Conservation (phyloP, 306 rosid species). For the Quillaja saponaria region DNA sequence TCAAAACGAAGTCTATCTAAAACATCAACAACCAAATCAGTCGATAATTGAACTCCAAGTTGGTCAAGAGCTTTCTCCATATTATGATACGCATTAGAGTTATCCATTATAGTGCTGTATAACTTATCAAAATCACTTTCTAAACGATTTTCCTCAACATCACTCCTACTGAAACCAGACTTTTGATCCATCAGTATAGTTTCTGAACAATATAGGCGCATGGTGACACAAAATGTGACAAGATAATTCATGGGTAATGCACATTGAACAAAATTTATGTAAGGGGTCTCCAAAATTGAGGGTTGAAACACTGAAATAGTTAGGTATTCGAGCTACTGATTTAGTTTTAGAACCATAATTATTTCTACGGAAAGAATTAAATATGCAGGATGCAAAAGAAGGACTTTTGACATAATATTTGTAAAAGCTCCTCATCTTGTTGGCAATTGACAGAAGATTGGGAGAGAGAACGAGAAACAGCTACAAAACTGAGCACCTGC, state of each 20-base stretch:
- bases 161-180: conserved; percentile 27
- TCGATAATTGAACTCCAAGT: conserved; percentile 49
- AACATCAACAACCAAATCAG: conserved; percentile 66
- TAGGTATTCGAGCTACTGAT: conserved; percentile 29
- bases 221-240: conserved; percentile 6
- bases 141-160: conserved; percentile 21
- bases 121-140: conserved; percentile 51
- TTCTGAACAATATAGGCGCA: conserved; percentile 54
- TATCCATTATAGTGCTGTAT: conserved; percentile 47
- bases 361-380: conserved; percentile 22
- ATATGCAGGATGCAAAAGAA: conserved; percentile 28
- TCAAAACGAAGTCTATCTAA: conserved; percentile 69
- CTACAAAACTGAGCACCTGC: too few relatives aligned
- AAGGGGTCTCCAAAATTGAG: conserved; percentile 12
- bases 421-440: conserved; percentile 27
- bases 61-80: conserved; percentile 68
- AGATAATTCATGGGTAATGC: conserved; percentile 26
- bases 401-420: conserved; percentile 21
- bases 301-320: conserved; percentile 19
- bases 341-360: conserved; percentile 7
- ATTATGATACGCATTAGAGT: conserved; percentile 45
- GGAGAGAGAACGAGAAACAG: too few relatives aligned
- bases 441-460: too few relatives aligned
- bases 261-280: conserved; percentile 31
- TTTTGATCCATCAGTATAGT: conserved; percentile 25